Base-by-base conservation (phyloP, 345 rosid species). In the Viola odorata region DNA sequence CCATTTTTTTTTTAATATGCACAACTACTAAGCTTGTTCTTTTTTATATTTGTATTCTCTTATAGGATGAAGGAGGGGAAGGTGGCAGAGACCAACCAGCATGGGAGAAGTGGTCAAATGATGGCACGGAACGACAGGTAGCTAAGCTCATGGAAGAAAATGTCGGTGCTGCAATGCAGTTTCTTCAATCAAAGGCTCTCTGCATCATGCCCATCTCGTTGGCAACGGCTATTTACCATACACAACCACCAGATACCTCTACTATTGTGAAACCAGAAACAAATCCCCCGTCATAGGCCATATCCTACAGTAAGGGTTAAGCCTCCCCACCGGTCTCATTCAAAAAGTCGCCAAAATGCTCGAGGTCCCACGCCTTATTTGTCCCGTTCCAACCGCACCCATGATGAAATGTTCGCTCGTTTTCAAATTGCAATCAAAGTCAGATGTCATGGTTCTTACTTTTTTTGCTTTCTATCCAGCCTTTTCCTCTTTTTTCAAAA, bases 101-200 rank as follows among this genome's bases (percentile, higher is more conserved):
- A 0, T 95, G 99, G 99, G 99, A 95, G 77, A 95, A 91, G 66
- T 95, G 95, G 98, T 88, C 95, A 0, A 88, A 81, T 7, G 99
- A 91, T 48, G 99, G 96, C 8, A 95, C 99, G 0, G 99, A 95
- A 55, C 69, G 85, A 50, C 94, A 91, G 66, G 98, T 91, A 49
- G 98, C 99, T 13, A 95, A 95, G 75, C 82, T 95, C 16, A 95
- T 95, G 99, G 98, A 95, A 73, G 99, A 91, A 80, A 91, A 95
- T 11, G 90, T 95, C 0, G 99, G 99, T 42, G 80, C 99, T 0
- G 99, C 99, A 0, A 86, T 95, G 99, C 99, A 95, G 71, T 88
- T 91, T 67, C 92, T 95, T 37, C 99, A 95, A 40, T 88, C 99
- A 5, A 95, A 91, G 77, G 91, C 95, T 37, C 99, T 95, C 39